Evolutionary conservation across 345 rosid genomes (phyloP).

Genomic region (Fremontodendron californicum): DNA sequence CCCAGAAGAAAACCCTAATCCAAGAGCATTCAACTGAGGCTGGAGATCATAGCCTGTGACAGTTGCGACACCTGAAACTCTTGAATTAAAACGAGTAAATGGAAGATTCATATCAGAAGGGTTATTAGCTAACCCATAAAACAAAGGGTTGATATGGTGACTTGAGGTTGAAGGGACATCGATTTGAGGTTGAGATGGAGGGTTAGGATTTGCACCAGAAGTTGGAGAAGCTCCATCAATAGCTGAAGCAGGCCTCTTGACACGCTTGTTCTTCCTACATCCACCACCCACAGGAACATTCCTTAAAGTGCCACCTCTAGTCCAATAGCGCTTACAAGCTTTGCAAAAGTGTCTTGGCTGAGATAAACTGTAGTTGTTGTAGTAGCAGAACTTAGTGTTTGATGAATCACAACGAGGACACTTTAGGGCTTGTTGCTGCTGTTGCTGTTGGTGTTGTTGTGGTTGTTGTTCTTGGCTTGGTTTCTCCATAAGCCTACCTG

Average conservation of each 20-base stretch:
- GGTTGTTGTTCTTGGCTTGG: constrained; percentile 30
- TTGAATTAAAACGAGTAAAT: constrained; percentile 39
- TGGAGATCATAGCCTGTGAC: constrained; percentile 48
- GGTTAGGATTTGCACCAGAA: constrained; percentile 22
- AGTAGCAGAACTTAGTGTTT: constrained; percentile 76
- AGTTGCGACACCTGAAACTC: constrained; percentile 28
- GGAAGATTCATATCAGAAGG: constrained; percentile 42
- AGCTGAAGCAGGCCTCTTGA: constrained; percentile 41
- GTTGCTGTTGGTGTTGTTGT: constrained; percentile 38
- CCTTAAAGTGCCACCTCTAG: constrained; percentile 61
- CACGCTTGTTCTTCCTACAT: constrained; percentile 66
- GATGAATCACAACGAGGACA: constrained; percentile 79
- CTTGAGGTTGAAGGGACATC: constrained; percentile 38
- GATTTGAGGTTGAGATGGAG: constrained; percentile 32
- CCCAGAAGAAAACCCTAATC: constrained; percentile 61
- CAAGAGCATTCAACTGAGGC: constrained; percentile 52
- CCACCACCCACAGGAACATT: constrained; percentile 80
- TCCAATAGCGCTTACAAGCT: constrained; percentile 76
- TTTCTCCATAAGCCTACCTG: constrained; percentile 37
- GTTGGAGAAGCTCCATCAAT: constrained; percentile 24
- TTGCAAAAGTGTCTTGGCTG: constrained; percentile 74
- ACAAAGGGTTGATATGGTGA: constrained; percentile 49
- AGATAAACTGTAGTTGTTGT: constrained; percentile 72
- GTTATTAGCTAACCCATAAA: constrained; percentile 52
- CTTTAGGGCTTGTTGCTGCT: constrained; percentile 41